Base-by-base conservation (phyloP, 768 basidiomycete genomes). In the Kwoniella newhampshirensis region DNA sequence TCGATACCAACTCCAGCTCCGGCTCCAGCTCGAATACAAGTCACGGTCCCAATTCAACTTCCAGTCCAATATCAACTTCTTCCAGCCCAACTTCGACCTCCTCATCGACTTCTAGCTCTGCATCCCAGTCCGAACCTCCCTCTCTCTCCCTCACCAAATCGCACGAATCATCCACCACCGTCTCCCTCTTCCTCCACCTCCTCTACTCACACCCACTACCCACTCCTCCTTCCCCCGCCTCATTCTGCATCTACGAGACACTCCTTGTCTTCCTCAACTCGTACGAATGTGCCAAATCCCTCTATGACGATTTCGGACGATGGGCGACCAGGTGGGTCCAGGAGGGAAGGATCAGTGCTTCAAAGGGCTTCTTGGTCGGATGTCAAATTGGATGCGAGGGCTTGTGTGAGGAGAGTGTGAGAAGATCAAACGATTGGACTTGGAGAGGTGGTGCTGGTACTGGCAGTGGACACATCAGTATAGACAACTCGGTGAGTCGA, bases 111-210 rank as follows among this genome's bases (percentile, higher is more conserved):
- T n/a, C n/a, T n/a, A 32, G n/a, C n/a, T n/a, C n/a, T n/a, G n/a
- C n/a, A n/a, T n/a, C n/a, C n/a, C n/a, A n/a, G n/a, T n/a, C n/a
- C n/a, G n/a, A 48, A 27, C 26, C 48, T 3, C 54, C 47, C 17
- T 40, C 48, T 18, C 39, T 56, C 0, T 46, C 42, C 21, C 44
- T 58, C 21, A n/a, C 27, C 1, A 49, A 51, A n/a, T 18, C 56
- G 6, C 12, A n/a, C 25, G 56, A 58, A 46, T 28, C 27, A 9
- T 41, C 39, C 17, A 44, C 45, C 12, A 58, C 46, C 6, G 8
- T 58, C 23, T 58, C 56, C 12, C 20, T 58, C n/a, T 58, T 58
- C 26, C 41, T 58, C 23, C 49, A 49, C 21, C 20, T 58, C 2
- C 18, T 42, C 26, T 50, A 50, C 9, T n/a, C 20, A 5, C n/a